Conservation (phyloP, 2,329 filamentous ascomycete species). For the Diaporthe sp. region DNA sequence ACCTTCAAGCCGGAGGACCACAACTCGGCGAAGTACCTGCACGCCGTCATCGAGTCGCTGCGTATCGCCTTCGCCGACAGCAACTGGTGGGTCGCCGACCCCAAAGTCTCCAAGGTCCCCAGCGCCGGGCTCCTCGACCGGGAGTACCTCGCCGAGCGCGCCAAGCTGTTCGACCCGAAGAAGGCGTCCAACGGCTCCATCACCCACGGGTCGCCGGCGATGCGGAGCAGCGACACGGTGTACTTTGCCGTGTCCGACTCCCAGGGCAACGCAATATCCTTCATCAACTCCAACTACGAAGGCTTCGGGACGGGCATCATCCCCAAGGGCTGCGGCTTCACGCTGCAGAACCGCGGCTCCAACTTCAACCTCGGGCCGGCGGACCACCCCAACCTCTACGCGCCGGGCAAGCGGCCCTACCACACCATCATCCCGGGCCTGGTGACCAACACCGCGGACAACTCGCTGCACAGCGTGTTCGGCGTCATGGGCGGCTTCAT, state of each 20-base stretch:
- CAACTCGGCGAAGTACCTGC: conserved; percentile 84
- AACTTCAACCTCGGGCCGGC: conserved; percentile 78
- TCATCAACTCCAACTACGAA: conserved; percentile 95
- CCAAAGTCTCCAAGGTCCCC: conserved; percentile 77
- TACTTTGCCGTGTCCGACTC: conserved; percentile 89
- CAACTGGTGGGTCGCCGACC: conserved; percentile 90
- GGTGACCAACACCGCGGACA: conserved; percentile 80
- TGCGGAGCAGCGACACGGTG: conserved; percentile 90
- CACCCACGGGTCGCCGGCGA: conserved; percentile 81
- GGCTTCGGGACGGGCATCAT: conserved; percentile 91
- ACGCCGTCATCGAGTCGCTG: conserved; percentile 88
- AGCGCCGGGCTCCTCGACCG: conserved; percentile 74
- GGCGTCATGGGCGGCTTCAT: conserved; percentile 99
- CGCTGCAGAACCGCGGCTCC: conserved; percentile 90
- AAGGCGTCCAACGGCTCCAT: conserved; percentile 74
- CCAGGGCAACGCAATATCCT: conserved; percentile 89
- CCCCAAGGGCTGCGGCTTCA: conserved; percentile 88
- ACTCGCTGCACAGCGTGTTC: conserved; percentile 83
- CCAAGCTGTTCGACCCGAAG: conserved; percentile 65
- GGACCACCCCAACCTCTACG: conserved; percentile 82
- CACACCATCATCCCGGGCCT: conserved; percentile 98
- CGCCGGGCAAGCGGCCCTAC: conserved; percentile 88
- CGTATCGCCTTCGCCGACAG: conserved; percentile 92
- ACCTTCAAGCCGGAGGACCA: conserved; percentile 77
- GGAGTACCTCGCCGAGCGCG: conserved; percentile 79